Evolutionary conservation across 2,329 filamentous ascomycete genomes (phyloP), one percentile per base, ranked within the genome.

Genomic region (Coniella lustricola): DNA sequence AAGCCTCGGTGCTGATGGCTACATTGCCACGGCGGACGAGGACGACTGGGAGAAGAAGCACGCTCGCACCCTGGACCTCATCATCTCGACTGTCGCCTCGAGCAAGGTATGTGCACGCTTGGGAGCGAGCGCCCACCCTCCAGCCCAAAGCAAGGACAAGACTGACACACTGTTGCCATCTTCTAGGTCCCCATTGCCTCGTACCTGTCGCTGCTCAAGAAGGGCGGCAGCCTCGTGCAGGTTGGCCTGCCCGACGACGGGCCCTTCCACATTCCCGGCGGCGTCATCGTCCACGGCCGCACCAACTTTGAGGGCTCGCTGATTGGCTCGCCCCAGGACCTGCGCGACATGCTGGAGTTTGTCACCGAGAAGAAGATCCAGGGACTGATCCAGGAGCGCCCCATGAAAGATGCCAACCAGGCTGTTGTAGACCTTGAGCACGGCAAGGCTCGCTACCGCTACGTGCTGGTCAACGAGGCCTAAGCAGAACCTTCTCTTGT

Each of bases 151-250:
- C n/a, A n/a, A 8, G 4, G 7, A n/a, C 25, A 14, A 14, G 3
- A 31, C 12, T 21, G n/a, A 29, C n/a, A 10, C 25, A 5, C 10
- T 29, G 25, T 29, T 29, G 5, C 22, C 9, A 16, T 21, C 14
- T 14, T 4, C 7, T 22, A 49, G 40, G 49, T 54, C 7, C 82
- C 82, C 0, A 59, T 86, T 21, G 62, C 65, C 39, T 64, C 74
- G 38, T 87, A 87, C 64, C 67, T 87, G 48, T 59, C 66, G 16
- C 67, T 87, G 8, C 67, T 87, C 13, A 73, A 75, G 54, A 66
- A 72, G 16, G 72, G 77, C 44, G 82, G 84, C 14, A 72, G 71
- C 7, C 79, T 85, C 60, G 73, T 85, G 49, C 81, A 85, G 64
- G 73, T 87, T 40, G 82, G 82, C 12, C 41, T 51, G 2, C 82